Evolutionary conservation across 108 stramenopile species (phyloP).

Genomic region (Skeletonema grethae): DNA sequence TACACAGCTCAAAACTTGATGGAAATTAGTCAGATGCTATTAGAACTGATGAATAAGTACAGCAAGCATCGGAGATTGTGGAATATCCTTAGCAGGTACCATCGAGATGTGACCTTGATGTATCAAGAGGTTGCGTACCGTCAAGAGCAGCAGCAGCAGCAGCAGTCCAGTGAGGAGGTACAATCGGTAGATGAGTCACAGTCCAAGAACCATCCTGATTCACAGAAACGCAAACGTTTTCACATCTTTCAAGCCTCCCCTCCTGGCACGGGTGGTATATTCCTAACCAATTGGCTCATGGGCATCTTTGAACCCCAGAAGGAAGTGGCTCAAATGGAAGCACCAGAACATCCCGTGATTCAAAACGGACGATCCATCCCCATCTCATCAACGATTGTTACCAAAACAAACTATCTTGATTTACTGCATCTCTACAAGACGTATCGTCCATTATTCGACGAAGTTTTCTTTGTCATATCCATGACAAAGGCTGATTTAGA

Average conservation of each 20-base stretch:
- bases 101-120: conserved; percentile 31
- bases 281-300: conserved; percentile 40
- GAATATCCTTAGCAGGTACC: conserved; percentile 32
- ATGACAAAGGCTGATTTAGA: background rate
- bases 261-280: conserved; percentile 16
- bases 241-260: conserved; percentile 46
- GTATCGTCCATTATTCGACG: conserved; percentile 36
- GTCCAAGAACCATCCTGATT: no score
- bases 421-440: conserved; percentile 29
- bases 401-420: conserved; percentile 35
- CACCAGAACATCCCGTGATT: conserved; percentile 17
- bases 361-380: conserved; percentile 17
- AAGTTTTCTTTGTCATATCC: conserved; percentile 41
- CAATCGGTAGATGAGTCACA: background rate
- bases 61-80: conserved; percentile 38
- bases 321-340: conserved; percentile 31
- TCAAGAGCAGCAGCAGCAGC: no score
- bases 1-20: conserved; percentile 30
- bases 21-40: conserved; percentile 23
- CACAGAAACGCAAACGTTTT: background rate
- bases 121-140: conserved; percentile 1
- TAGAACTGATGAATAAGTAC: conserved; percentile 43
- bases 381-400: conserved; percentile 32
- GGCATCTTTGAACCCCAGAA: conserved; percentile 42
- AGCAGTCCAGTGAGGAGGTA: background rate